Base-by-base conservation (phyloP, 2,329 filamentous ascomycete species). In the Penicillium sp. region DNA sequence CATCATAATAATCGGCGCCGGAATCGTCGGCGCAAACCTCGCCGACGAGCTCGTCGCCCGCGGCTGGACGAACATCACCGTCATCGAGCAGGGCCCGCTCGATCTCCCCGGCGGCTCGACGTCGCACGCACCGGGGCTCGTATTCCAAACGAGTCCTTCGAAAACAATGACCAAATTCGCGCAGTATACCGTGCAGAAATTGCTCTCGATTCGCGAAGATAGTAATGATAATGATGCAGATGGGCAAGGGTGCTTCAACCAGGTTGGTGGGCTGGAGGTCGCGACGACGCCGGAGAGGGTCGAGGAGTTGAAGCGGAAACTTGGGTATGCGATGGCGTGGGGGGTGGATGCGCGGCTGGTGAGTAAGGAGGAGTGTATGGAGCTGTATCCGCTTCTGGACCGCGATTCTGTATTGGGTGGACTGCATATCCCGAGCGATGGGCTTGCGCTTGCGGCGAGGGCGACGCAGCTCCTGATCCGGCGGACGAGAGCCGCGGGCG, bases 41-140 rank as follows among this genome's bases (percentile, higher is more conserved):
- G 87, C 87, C 53, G 87, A 89, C 67, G 87, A 89, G 79, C 82
- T 89, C 69, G 81, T 86, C 66, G 79, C 81, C 26, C 82, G 85
- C 69, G 87, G 87, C 78, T 89, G 87, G 86, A 82, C 72, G 58
- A 75, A 88, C 71, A 86, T 89, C 72, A 89, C 86, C 19, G 86
- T 89, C 54, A 76, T 89, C 64, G 87, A 89, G 66, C 87, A 89
- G 72, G 87, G 87, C 0, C 87, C 87, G 3, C 72, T 89, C 65
- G 76, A 80, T 61, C 84, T 89, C 81, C 87, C 87, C 0, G 87
- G 87, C 29, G 87, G 87, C 49, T 89, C 87, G 30, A 89, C 87
- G 7, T 89, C 86, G 7, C 87, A 89, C 65, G 87, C 87, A 5
- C 87, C 87, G 0, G 87, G 87, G 0, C 79, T 89, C 3, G 86